Evolutionary conservation across 192 early-diverging fungal species (phyloP), one percentile per base, ranked within the genome.

Genomic region (Thamnidium elegans): DNA sequence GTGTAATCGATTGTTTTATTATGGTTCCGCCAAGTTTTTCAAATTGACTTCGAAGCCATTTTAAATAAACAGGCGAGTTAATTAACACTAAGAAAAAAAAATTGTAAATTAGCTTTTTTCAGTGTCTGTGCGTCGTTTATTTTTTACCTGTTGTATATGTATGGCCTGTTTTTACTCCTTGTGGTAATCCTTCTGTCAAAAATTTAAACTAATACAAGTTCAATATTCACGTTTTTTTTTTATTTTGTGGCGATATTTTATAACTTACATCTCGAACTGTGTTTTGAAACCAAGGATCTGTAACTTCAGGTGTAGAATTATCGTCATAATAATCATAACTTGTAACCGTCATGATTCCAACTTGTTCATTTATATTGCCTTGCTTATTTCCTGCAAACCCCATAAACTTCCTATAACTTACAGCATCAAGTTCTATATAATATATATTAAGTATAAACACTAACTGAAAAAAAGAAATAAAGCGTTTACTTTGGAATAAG

Each of bases 31-130:
- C 88, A 7, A 64, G 71, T 1, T 65, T 60, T 13, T 71, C 73
- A 46, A 91, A 79, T 45, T 73, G 51, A 30, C 59, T 65, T 21
- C 72, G 58, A 15, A 92, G 74, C 73, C 83, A 92, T 32, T 45
- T 43, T 19, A 92, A 72, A 61, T 91, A 91, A 46, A 79, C 82
- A 13, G 85, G 80, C 7, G 86, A 73, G 65, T 92, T 87, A 52
- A 92, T 79, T 58, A 60, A 55, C 13, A 50, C 58, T 43, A 26
- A 51, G 39, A 47, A 17, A 7, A 23, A 19, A 36, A 10, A 5
- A 55, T n/a, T 19, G 20, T 44, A 76, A 46, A 30, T 44, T n/a
- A 52, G 11, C 36, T 34, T 58, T 44, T 45, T 26, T 26, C 26
- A 26, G 26, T 26, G 26, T 26, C 26, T 26, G 26, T 3, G 26